A percentile compares a stretch with the other conserved stretches of the same genome.
Evolutionary conservation across 352 stramenopile species (phyloP).

Genomic region (Phytophthora tentaculata): DNA sequence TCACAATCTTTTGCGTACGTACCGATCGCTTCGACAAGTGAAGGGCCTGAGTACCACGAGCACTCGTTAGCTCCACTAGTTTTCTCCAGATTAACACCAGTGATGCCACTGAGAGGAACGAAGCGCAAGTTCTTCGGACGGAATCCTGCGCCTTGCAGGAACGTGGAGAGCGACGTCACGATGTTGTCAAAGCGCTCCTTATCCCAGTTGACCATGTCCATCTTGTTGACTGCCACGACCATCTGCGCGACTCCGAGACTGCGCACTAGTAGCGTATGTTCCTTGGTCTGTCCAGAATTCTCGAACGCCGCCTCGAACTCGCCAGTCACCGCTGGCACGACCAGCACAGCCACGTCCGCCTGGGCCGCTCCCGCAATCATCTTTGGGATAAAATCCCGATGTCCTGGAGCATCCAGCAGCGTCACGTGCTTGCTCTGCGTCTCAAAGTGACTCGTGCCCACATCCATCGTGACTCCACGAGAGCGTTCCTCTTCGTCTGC

Average conservation of each 20-base stretch:
- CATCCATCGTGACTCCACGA: slow-evolving; percentile 98
- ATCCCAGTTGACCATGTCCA: slow-evolving; percentile 92
- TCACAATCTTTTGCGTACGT: slow-evolving; percentile 12
- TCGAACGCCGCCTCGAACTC: slow-evolving; percentile 97
- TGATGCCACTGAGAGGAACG: slow-evolving; percentile 88
- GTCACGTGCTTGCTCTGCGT: slow-evolving; percentile 93
- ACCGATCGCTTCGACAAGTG: slow-evolving; percentile 85
- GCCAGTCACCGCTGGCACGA: slow-evolving; percentile 94
- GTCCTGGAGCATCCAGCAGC: slow-evolving; percentile 96
- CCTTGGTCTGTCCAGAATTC: slow-evolving; percentile 96
- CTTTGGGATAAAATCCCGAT: slow-evolving; percentile 97
- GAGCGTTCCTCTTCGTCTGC: slow-evolving; percentile 87
- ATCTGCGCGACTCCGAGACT: slow-evolving; percentile 95
- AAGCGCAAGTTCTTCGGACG: slow-evolving; percentile 85
- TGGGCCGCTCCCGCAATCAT: slow-evolving; percentile 97
- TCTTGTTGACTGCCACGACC: slow-evolving; percentile 98
- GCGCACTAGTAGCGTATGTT: slow-evolving; percentile 95
- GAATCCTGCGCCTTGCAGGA: slow-evolving; percentile 81
- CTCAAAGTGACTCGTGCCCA: slow-evolving; percentile 94
- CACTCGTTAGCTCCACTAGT: slow-evolving; percentile 53
- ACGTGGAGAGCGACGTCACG: slow-evolving; percentile 71
- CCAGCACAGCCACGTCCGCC: slow-evolving; percentile 93
- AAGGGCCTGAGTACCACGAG: slow-evolving; percentile 80
- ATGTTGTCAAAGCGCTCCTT: slow-evolving; percentile 85
- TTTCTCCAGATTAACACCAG: slow-evolving; percentile 83